Percentiles rank a stretch among this genome's conserved stretches.
phyloP scores from a whole-genome alignment of 768 basidiomycete species.

The Boletus fagicola region DNA sequence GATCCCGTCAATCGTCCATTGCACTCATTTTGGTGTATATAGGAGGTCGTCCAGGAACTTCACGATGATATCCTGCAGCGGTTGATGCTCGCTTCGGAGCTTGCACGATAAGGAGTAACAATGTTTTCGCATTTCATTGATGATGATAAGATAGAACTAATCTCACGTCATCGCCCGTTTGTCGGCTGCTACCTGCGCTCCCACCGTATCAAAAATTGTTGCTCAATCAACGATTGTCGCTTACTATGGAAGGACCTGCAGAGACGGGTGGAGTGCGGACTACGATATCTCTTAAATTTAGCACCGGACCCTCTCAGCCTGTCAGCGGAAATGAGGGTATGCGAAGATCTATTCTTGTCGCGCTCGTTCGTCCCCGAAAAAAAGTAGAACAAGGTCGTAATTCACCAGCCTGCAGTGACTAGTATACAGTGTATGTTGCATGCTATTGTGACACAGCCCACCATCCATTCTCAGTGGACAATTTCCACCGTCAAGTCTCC shows the following conservation, averaged over 20 bases:
- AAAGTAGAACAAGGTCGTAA: neutral
- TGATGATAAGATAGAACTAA: constrained; percentile 17
- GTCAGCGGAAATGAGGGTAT: constrained; percentile 16
- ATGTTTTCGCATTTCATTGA: constrained; percentile 23
- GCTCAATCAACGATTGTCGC: constrained; percentile 4
- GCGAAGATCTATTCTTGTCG: neutral
- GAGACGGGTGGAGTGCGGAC: constrained; percentile 9
- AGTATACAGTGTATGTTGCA: constrained; percentile 18
- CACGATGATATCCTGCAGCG: constrained; percentile 43
- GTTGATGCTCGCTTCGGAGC: constrained; percentile 31
- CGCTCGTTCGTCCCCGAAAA: neutral
- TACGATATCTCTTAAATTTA: constrained; percentile 8
- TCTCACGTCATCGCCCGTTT: constrained; percentile 4
- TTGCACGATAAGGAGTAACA: constrained; percentile 20
- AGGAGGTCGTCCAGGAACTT: constrained; percentile 58
- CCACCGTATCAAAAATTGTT: constrained; percentile 17
- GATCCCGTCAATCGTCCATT: neutral
- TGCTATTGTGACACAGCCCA: constrained; percentile 18
- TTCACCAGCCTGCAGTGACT: constrained; percentile 12
- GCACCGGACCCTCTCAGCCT: constrained; percentile 4
- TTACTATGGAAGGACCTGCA: constrained; percentile 4
- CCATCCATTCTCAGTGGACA: constrained; percentile 47
- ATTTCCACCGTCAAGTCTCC: constrained; percentile 92
- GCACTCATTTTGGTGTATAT: constrained; percentile 8
- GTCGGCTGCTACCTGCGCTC: constrained; percentile 9